These are phyloP conservation scores for Phytophthora fragariaefolia DNA, from an alignment of 352 stramenopile genomes.

Conservation along the genomic window DNA sequence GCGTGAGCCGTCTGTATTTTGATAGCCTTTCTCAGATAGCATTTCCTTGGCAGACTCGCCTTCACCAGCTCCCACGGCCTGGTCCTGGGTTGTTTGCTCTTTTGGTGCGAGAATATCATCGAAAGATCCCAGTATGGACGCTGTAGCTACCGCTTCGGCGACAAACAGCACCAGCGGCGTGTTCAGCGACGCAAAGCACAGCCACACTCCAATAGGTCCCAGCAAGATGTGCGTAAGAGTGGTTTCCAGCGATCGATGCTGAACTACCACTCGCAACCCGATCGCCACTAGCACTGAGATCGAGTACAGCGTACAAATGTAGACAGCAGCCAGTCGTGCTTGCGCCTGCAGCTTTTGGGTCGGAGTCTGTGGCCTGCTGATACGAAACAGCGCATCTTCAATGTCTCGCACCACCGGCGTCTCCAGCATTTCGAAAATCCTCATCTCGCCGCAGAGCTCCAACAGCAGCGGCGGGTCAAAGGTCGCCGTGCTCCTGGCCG, in stretches of 20 bases:
- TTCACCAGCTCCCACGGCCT: constrained; percentile 3
- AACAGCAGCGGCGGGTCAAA: constrained; percentile 79
- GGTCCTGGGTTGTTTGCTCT: constrained; percentile 15
- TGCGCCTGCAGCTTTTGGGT: constrained; percentile 79
- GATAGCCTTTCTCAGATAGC: not conserved
- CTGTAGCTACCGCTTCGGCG: constrained; percentile 70
- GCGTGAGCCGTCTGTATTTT: not conserved
- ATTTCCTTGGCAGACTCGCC: not conserved
- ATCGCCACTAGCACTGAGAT: constrained; percentile 74
- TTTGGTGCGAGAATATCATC: constrained; percentile 63
- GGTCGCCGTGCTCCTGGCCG: constrained; percentile 69
- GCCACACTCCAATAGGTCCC: constrained; percentile 76
- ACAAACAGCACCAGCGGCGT: constrained; percentile 83
- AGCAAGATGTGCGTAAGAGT: constrained; percentile 77
- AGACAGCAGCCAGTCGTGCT: constrained; percentile 57
- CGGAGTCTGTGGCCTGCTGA: constrained; percentile 71
- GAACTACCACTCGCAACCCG: constrained; percentile 63
- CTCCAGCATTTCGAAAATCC: constrained; percentile 87
- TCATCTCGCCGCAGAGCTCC: constrained; percentile 87
- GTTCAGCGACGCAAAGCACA: constrained; percentile 89
- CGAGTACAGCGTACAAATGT: constrained; percentile 76
- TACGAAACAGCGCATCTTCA: constrained; percentile 78
- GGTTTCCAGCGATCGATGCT: constrained; percentile 72
- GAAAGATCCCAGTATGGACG: constrained; percentile 81
- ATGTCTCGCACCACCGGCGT: constrained; percentile 84